Base-by-base conservation (phyloP, 1,139 yeast genomes). In the Suhomyces anneliseae region DNA sequence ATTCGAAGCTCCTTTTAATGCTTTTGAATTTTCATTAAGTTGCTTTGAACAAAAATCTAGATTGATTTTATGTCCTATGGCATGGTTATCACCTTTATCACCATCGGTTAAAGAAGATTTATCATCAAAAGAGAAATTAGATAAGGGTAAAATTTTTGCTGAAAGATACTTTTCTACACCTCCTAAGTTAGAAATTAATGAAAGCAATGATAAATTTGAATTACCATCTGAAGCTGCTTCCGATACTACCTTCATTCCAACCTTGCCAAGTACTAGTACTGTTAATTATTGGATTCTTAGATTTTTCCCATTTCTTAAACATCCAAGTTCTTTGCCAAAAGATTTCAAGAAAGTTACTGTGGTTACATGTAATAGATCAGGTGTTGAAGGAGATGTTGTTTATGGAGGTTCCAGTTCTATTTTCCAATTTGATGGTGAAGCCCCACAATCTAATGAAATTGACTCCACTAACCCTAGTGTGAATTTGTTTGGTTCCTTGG, bases 31-130 rank as follows among this genome's bases (percentile, higher is more conserved):
- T 64, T 78, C 92, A 0, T 62, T 67, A 29, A 71, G 75, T 44
- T 83, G 89, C 49, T 62, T 70, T 33, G 58, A 67, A 1, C 76
- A 82, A 44, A 61, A 69, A 14, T 79, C 81, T 0, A 72, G 78
- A 37, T 65, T 92, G 50, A 73, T 89, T 0, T 62, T 90, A 27
- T 81, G 89, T 53, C 96, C 97, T 2, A 90, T 88, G 82, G 95
- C 96, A 0, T 92, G 98, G 98, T 70, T 89, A 42, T 83, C 84
- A 42, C 73, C 82, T 0, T 54, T 63, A 36, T 78, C 85, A 0
- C 84, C 84, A 0, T 73, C 74, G 6, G 57, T 69, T 7, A 51
- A 58, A 33, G 40, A 44, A 12, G 52, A 56, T 10, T 39, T 38
- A 40, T 26, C 42, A 12, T 9, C 43, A 3, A 29, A 38, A 12